These are phyloP conservation scores for Saccharomyces hybrid DNA, from an alignment of 1,139 yeast species.

Conservation along the genomic window DNA sequence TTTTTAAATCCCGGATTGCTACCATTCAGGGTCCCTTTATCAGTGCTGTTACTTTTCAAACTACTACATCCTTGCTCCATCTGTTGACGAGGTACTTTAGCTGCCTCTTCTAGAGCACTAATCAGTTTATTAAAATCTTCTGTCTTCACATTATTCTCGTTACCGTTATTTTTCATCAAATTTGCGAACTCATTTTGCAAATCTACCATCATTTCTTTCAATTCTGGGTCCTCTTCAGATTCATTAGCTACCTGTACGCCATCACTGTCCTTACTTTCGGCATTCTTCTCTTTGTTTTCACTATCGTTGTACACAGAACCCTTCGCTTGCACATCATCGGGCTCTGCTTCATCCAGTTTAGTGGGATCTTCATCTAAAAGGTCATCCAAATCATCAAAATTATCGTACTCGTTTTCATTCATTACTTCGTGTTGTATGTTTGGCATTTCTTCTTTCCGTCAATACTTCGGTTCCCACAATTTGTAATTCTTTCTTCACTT, in stretches of 20 bases:
- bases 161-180: slow-evolving; percentile 20
- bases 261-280: slow-evolving; percentile 6
- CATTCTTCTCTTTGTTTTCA: neutral
- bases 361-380: slow-evolving; percentile 71
- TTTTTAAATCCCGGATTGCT: slow-evolving; percentile 50
- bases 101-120: slow-evolving; percentile 50
- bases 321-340: neutral
- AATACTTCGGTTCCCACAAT: neutral
- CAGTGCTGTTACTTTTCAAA: slow-evolving; percentile 36
- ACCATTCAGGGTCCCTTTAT: slow-evolving; percentile 20
- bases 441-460: neutral
- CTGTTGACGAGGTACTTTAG: slow-evolving; percentile 41
- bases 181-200: slow-evolving; percentile 23
- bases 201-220: slow-evolving; percentile 22
- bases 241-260: slow-evolving; percentile 3
- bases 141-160: slow-evolving; percentile 37
- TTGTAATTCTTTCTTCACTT: neutral
- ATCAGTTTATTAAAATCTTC: slow-evolving; percentile 44
- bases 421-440: neutral
- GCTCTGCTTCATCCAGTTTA: slow-evolving; percentile 34
- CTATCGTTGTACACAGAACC: neutral
- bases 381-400: slow-evolving; percentile 68
- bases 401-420: slow-evolving; percentile 37
- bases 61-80: slow-evolving; percentile 46
- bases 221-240: slow-evolving; percentile 15